Conservation (phyloP, 257 asterid genomes). For the Capsicum pubescens region DNA sequence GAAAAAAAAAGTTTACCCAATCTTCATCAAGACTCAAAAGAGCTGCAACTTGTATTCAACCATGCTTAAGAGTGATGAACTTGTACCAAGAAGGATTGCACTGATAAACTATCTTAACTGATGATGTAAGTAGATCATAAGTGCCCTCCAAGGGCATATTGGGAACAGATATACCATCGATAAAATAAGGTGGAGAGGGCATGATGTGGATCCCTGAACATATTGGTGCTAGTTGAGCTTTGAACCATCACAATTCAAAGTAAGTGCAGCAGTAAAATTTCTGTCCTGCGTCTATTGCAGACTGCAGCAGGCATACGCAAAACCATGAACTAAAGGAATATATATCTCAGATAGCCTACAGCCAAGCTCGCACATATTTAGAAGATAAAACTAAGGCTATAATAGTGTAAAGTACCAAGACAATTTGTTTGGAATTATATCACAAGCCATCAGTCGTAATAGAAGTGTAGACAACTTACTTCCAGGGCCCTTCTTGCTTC, state of each 20-base stretch:
- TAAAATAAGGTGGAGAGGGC: constrained; percentile 18
- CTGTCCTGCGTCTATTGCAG: not conserved
- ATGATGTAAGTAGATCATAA: not conserved
- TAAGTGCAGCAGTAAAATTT: constrained; percentile 11
- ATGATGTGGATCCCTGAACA: not conserved
- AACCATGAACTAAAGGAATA: constrained; percentile 5
- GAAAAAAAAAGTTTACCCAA: not conserved
- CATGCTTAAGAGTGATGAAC: constrained; percentile 5
- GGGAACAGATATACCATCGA: not conserved
- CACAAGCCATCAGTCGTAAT: not conserved
- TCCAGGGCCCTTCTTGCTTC: constrained; percentile 75
- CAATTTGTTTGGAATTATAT: not conserved
- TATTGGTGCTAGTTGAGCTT: constrained; percentile 3
- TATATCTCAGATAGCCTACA: constrained; percentile 5
- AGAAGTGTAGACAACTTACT: constrained; percentile 49
- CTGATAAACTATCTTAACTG: constrained; percentile 19
- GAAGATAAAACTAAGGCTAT: not conserved
- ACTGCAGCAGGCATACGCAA: not conserved
- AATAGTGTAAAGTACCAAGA: not conserved
- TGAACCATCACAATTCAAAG: constrained; percentile 11
- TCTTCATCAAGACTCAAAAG: not conserved
- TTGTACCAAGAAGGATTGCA: not conserved
- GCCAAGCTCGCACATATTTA: not conserved
- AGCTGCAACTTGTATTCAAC: constrained; percentile 15
- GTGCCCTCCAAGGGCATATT: not conserved